Percentiles rank a stretch among this genome's conserved stretches.
phyloP scores from a whole-genome alignment of 768 basidiomycete genomes.

The Porphyrellus cyaneotinctus region DNA sequence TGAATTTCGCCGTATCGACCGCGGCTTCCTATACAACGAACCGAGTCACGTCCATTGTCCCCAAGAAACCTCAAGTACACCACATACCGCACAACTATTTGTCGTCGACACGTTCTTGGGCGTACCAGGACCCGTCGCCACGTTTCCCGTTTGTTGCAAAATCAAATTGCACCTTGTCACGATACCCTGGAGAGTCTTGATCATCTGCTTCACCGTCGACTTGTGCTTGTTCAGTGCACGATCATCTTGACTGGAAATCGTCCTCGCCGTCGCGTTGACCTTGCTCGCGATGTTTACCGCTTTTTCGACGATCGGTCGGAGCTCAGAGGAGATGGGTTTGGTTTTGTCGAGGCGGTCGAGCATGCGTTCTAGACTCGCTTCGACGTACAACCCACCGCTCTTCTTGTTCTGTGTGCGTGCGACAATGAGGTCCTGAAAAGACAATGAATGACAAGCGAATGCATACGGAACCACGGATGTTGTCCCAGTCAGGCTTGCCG shows the following conservation, averaged over 20 bases:
- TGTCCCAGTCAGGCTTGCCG: conserved; percentile 14
- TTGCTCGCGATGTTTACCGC: not conserved
- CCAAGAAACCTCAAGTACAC: not conserved
- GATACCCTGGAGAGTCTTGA: conserved; percentile 6
- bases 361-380: conserved; percentile 13
- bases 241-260: conserved; percentile 3
- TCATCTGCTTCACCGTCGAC: conserved; percentile 12
- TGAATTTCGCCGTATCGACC: conserved; percentile 9
- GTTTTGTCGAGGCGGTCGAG: conserved; percentile 9
- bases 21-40: conserved; percentile 8
- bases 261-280: conserved; percentile 5
- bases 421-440: not conserved
- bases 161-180: conserved; percentile 21
- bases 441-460: not conserved
- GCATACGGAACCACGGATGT: conserved; percentile 12
- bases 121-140: conserved; percentile 16
- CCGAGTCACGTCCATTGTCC: not conserved
- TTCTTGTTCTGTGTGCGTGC: conserved; percentile 1
- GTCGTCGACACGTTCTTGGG: conserved; percentile 6
- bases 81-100: conserved; percentile 2
- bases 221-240: conserved; percentile 4
- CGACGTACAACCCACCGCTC: conserved; percentile 16
- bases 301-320: conserved; percentile 9
- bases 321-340: conserved; percentile 13
- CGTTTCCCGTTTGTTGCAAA: conserved; percentile 13